Conservation (phyloP, 768 basidiomycete genomes). For the Dioszegia aurantiaca region DNA sequence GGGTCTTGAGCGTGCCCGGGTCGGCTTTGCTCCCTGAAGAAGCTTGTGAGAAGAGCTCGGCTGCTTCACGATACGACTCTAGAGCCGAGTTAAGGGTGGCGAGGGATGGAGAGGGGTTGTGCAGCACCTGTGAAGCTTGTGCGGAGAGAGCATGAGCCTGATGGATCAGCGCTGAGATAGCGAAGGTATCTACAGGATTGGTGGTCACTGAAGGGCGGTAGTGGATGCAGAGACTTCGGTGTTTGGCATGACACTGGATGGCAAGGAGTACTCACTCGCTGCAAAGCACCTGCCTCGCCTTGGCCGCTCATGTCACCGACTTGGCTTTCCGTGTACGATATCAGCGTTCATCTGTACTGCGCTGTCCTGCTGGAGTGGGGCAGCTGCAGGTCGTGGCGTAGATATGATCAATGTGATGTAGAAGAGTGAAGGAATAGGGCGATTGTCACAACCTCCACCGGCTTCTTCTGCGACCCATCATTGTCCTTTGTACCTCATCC, state of each 20-base stretch:
- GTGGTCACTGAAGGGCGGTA: too few relatives aligned
- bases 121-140: constrained; percentile 30
- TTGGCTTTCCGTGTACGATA: neutral
- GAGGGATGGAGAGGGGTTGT: constrained; percentile 11
- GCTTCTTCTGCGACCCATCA: too few relatives aligned
- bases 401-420: too few relatives aligned
- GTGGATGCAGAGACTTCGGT: too few relatives aligned
- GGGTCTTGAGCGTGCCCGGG: constrained; percentile 20
- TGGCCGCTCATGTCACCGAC: neutral
- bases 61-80: constrained; percentile 30
- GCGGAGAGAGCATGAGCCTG: constrained; percentile 43
- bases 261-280: constrained; percentile 3
- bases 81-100: constrained; percentile 23
- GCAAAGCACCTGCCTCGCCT: constrained; percentile 1
- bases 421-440: too few relatives aligned
- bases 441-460: too few relatives aligned
- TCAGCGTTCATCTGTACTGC: neutral
- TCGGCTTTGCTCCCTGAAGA: neutral
- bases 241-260: too few relatives aligned
- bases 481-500: too few relatives aligned
- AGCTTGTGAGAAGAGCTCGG: constrained; percentile 28
- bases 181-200: too few relatives aligned
- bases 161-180: neutral
- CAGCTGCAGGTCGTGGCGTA: too few relatives aligned
- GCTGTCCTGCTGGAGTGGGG: too few relatives aligned